Evolutionary conservation across 179 eudicot genomes (phyloP).

Genomic region (Drosera spatulata): DNA sequence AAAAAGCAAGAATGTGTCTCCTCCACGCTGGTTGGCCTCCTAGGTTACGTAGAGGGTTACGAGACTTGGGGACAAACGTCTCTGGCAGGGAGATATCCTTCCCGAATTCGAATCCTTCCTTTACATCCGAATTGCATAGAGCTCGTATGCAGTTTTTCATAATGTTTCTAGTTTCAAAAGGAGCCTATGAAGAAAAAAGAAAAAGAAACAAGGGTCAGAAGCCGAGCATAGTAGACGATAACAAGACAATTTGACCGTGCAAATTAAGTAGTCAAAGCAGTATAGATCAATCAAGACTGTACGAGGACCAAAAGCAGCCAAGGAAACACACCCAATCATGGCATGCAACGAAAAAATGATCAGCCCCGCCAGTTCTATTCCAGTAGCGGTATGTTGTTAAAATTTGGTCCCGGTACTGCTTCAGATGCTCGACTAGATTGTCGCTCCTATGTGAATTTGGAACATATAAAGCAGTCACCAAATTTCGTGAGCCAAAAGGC

Average conservation of each 20-base stretch:
- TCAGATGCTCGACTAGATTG: slow-evolving; percentile 32
- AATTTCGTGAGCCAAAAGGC: slow-evolving; percentile 43
- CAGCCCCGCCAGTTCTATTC: slow-evolving; percentile 52
- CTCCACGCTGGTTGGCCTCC: slow-evolving; percentile 36
- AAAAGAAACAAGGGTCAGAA: no score
- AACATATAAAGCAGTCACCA: slow-evolving; percentile 36
- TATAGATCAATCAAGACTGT: no score
- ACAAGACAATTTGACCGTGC: no score
- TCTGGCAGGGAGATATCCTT: slow-evolving; percentile 51
- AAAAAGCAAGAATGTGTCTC: slow-evolving; percentile 40
- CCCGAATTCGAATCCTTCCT: slow-evolving; percentile 35
- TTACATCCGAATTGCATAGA: slow-evolving; percentile 45
- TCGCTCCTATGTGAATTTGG: slow-evolving; percentile 34
- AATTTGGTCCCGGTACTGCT: slow-evolving; percentile 27
- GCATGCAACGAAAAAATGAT: slow-evolving; percentile 51
- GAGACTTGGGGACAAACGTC: slow-evolving; percentile 29
- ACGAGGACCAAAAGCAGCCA: neutral
- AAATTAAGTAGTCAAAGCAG: no score
- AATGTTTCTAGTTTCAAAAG: slow-evolving; percentile 33
- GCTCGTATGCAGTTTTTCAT: slow-evolving; percentile 47
- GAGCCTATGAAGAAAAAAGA: slow-evolving; percentile 24
- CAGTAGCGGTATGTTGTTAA: slow-evolving; percentile 33
- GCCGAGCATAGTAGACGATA: no score
- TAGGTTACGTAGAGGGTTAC: slow-evolving; percentile 21
- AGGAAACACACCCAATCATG: slow-evolving; percentile 47